Base-by-base conservation (phyloP, 257 asterid genomes). In the Paraleonurus japonicus region DNA sequence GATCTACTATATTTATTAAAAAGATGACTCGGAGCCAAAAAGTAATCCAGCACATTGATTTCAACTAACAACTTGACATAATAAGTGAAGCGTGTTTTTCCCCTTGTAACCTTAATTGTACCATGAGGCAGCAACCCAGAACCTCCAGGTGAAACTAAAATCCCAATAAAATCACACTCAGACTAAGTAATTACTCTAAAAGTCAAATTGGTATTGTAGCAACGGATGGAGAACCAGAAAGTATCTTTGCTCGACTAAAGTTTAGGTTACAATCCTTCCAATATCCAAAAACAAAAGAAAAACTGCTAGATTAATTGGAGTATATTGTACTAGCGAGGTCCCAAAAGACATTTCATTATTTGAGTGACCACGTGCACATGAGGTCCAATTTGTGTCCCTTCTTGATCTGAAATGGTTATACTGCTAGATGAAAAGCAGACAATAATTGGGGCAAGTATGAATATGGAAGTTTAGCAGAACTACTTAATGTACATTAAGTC, bases 71-170 rank as follows among this genome's bases (percentile, higher is more conserved):
- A 41, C 16, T 41, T 41, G 50, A 41, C 50, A 41, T 41, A 13
- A 41, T 41, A 41, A 41, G 50, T 41, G 50, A 41, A 41, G 50
- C 50, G 13, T 41, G 50, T 41, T 41, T 41, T n/a, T 41, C 11
- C 12, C 45, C 45, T 10, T 32, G 39, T 32, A 32, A 32, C 9
- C 39, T 32, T 32, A 32, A 32, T 37, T 37, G 13, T 10, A 37
- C 12, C 45, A 37, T 37, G 45, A 37, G 15, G 45, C 33, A 19
- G 54, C 50, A 28, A 45, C 61, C 35, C 69, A 48, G 41, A 54
- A 61, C 43, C 62, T 58, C 51, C 41, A 62, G 71, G 28, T 20
- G 65, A 59, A 72, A 48, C 64, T 61, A 19, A 65, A 61, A 62
- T 59, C 59, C 12, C 17, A 43, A 41, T 1, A 30, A 55, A 11